phyloP scores from a whole-genome alignment of 83 land plant genomes.

The Thuja plicata region DNA sequence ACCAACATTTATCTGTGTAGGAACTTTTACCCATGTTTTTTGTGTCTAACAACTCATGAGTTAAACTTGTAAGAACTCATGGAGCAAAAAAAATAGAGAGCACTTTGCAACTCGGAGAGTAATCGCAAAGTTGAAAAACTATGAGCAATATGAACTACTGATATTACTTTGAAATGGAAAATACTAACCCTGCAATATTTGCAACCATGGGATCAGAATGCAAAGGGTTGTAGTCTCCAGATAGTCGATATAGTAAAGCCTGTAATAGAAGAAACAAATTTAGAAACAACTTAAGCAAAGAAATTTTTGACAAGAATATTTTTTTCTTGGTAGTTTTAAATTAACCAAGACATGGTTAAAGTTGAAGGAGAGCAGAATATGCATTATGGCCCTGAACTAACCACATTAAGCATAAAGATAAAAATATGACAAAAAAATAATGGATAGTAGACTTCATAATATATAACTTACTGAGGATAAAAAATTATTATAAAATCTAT shows the following conservation, averaged over 20 bases:
- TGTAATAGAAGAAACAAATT: slow-evolving; percentile 28
- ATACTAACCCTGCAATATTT: slow-evolving; percentile 57
- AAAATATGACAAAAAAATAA: background rate
- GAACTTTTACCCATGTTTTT: too few relatives aligned
- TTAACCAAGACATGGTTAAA: background rate
- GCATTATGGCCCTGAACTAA: background rate
- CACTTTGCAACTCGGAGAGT: too few relatives aligned
- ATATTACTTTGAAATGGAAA: background rate
- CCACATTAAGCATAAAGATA: background rate
- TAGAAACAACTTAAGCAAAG: background rate
- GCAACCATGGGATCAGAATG: slow-evolving; percentile 90
- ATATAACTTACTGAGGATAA: background rate
- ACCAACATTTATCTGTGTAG: too few relatives aligned
- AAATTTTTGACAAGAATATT: background rate
- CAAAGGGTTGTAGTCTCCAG: slow-evolving; percentile 95
- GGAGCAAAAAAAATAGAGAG: too few relatives aligned
- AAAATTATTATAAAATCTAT: background rate
- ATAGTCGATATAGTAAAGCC: slow-evolving; percentile 89
- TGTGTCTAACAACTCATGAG: too few relatives aligned
- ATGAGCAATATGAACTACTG: background rate
- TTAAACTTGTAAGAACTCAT: too few relatives aligned
- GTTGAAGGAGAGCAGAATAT: background rate
- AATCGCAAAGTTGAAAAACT: too few relatives aligned
- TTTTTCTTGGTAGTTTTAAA: background rate
- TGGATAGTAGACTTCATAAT: background rate